phyloP scores from a whole-genome alignment of 2,329 filamentous ascomycete genomes.

The Apiospora hydei region DNA sequence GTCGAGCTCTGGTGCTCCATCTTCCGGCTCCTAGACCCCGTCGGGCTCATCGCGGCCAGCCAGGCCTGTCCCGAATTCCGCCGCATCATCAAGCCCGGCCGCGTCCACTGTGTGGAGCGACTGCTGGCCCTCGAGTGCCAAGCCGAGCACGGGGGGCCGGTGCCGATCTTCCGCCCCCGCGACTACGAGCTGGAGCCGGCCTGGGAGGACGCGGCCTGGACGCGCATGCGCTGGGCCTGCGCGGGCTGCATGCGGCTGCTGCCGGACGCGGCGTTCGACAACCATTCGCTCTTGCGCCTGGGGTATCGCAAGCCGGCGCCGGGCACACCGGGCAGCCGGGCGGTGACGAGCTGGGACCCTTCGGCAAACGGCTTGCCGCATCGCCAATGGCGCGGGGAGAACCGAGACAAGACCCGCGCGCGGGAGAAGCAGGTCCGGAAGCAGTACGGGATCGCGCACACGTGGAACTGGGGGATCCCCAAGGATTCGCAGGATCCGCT shows the following conservation, averaged over 20 bases:
- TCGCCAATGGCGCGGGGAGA: not conserved
- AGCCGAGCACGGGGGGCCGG: conserved; percentile 25
- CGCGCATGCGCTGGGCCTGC: conserved; percentile 29
- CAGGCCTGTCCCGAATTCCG: conserved; percentile 26
- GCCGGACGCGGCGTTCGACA: conserved; percentile 28
- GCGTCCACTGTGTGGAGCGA: conserved; percentile 26
- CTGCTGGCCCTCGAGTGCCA: conserved; percentile 28
- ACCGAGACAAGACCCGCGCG: not conserved
- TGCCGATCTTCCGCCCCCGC: not conserved
- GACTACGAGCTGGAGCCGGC: conserved; percentile 22
- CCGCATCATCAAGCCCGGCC: conserved; percentile 24
- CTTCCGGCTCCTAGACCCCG: conserved; percentile 29
- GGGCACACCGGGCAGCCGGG: conserved; percentile 13
- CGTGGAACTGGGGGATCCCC: conserved; percentile 8
- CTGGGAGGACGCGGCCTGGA: conserved; percentile 27
- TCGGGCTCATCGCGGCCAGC: conserved; percentile 27
- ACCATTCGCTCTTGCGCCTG: conserved; percentile 29
- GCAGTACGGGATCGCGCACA: conserved; percentile 18
- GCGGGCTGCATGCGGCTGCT: conserved; percentile 28
- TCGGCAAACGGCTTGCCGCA: not conserved
- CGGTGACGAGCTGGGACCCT: conserved; percentile 25
- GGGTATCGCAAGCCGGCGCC: conserved; percentile 28
- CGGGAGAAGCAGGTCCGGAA: not conserved
- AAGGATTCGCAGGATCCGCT: not conserved
- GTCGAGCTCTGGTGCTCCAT: conserved; percentile 29